Base-by-base conservation (phyloP, 345 rosid species). In the Stellera chamaejasme region DNA sequence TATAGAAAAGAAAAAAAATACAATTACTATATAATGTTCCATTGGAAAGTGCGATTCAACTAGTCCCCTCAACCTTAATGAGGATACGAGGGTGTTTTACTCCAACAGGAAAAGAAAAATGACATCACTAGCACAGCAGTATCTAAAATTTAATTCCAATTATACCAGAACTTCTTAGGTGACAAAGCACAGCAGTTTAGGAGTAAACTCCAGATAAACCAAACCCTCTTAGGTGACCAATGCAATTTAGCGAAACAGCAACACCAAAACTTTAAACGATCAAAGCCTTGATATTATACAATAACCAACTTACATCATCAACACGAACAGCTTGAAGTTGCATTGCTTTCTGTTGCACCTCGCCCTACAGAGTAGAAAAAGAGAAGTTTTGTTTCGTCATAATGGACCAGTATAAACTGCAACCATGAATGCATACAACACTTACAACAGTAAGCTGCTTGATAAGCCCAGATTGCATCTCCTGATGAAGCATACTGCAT, bases 371-470 rank as follows among this genome's bases (percentile, higher is more conserved):
- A 13, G 54, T 27, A 19, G 23, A 19, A 19, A 5, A 32, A 32
- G 5, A 8, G 9, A 32, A 32, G 39, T 32, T 32, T 32, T 32
- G 39, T 32, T 32, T 32, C 39, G 9, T 32, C 39, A 32, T 5
- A 32, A 32, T 32, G 7, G 7, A 32, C 39, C 39, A 32, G 5
- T 5, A 32, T 32, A 32, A 32, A 32, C 39, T 32, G 39, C 39
- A 32, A 32, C 9, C 39, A 61, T 15, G 68, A 43, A 36, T 59
- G 43, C 39, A 67, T 10, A 27, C 13, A 64, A 11, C 41, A 70
- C 85, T 66, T 67, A 84, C 99, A 89, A 93, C 94, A 13, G 73
- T 89, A 60, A 82, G 61, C 62, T 65, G 75, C 64, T 80, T 87
- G 54, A 72, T 73, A 64, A 77, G 81, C 64, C 96, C 92, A 69